These are phyloP conservation scores for Salix caprea DNA, from an alignment of 345 rosid genomes.

Conservation along the genomic window DNA sequence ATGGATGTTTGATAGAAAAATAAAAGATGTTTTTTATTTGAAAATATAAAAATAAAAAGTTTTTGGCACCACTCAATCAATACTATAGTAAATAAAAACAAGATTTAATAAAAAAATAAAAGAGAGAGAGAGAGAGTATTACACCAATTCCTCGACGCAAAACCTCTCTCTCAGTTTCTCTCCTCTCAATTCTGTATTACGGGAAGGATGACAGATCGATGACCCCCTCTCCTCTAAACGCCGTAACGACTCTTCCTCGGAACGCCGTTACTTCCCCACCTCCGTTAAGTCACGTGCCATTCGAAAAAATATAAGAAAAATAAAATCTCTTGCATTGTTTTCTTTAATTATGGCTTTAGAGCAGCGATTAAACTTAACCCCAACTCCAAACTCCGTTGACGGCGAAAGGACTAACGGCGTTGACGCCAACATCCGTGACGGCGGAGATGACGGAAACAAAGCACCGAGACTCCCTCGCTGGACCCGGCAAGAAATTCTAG, in stretches of 20 bases:
- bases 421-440: constrained; percentile 34
- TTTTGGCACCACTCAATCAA: constrained; percentile 23
- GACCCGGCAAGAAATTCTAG: constrained; percentile 95
- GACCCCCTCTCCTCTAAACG: constrained; percentile 27
- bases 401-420: constrained; percentile 42
- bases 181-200: neutral
- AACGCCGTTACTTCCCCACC: constrained; percentile 44
- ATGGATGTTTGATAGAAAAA: too few species aligned
- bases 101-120: neutral
- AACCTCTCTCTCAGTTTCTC: constrained; percentile 13
- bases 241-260: constrained; percentile 40
- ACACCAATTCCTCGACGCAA: neutral
- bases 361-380: constrained; percentile 12
- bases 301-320: neutral
- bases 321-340: neutral
- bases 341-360: constrained; percentile 18
- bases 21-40: too few species aligned
- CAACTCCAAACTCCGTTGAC: constrained; percentile 17
- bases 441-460: constrained; percentile 58
- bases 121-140: too few species aligned
- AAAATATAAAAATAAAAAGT: too few species aligned
- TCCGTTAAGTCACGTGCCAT: constrained; percentile 41
- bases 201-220: neutral
- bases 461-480: constrained; percentile 88
- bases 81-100: neutral